These are phyloP conservation scores for Powellomyces hirtus DNA, from an alignment of 192 early-diverging fungal species.

Conservation along the genomic window DNA sequence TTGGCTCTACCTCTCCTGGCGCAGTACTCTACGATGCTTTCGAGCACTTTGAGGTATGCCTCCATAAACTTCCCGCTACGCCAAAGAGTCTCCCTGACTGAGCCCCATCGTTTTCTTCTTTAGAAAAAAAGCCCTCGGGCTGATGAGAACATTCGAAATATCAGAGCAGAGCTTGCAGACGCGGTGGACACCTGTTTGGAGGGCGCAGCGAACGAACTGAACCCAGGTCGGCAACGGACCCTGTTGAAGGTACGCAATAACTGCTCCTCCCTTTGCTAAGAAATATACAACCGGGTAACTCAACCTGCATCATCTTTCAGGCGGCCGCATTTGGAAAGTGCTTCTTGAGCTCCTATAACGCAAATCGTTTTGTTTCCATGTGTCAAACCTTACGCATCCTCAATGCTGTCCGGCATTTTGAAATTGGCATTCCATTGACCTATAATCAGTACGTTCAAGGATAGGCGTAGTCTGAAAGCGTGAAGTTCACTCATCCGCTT, in stretches of 20 bases:
- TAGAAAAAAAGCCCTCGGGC: conserved; percentile 75
- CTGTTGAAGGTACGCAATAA: conserved; percentile 60
- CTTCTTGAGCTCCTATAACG: conserved; percentile 83
- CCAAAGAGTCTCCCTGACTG: not conserved
- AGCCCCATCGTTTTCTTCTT: not conserved
- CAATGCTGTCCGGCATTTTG: conserved; percentile 81
- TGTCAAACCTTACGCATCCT: conserved; percentile 81
- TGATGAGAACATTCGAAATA: conserved; percentile 92
- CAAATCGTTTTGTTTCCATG: conserved; percentile 85
- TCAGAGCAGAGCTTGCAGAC: conserved; percentile 71
- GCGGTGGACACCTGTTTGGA: conserved; percentile 92
- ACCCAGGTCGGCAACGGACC: conserved; percentile 72
- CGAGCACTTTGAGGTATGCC: conserved; percentile 50
- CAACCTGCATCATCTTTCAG: conserved; percentile 37
- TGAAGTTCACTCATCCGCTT: not conserved
- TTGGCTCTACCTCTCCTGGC: conserved; percentile 90
- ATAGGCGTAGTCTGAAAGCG: not conserved
- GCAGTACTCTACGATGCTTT: conserved; percentile 80
- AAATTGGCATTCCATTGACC: conserved; percentile 88
- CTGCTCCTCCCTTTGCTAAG: no score
- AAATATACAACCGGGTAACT: no score
- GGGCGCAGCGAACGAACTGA: conserved; percentile 87
- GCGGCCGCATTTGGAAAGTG: conserved; percentile 93
- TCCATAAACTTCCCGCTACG: not conserved
- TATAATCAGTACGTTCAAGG: conserved; percentile 67